Evolutionary conservation across 148 eudicot species (phyloP).

Genomic region (Dysphania ambrosioides): DNA sequence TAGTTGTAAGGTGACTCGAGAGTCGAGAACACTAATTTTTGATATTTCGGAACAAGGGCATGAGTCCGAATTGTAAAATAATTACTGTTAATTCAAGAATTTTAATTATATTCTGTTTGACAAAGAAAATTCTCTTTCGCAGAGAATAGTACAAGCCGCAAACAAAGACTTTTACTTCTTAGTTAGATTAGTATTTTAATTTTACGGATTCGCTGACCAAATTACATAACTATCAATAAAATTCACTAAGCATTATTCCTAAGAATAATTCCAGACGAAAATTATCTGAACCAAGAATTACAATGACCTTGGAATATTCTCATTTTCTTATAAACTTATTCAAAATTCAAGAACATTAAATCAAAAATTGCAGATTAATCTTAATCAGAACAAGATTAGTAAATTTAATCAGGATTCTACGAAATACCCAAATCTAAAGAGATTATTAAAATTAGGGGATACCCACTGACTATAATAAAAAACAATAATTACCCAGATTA

Average conservation of each 20-base stretch:
- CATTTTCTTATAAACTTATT: conserved; percentile 8
- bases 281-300: conserved; percentile 7
- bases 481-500: not conserved
- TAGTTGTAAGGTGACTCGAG: not conserved
- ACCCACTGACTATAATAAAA: too few relatives aligned
- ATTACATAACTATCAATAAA: not conserved
- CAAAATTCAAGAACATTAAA: not conserved
- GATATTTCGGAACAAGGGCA: not conserved
- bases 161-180: conserved; percentile 25
- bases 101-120: not conserved
- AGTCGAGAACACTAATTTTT: too few relatives aligned
- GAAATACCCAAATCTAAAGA: not conserved
- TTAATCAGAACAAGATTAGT: too few relatives aligned
- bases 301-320: conserved; percentile 11
- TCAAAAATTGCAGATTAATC: too few relatives aligned
- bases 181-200: too few relatives aligned
- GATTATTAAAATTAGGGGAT: too few relatives aligned
- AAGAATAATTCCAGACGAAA: conserved; percentile 18
- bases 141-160: conserved; percentile 16
- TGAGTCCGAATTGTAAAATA: conserved; percentile 8
- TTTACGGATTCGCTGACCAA: conserved; percentile 23
- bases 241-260: not conserved
- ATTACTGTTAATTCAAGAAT: not conserved
- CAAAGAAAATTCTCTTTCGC: not conserved
- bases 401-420: not conserved